phyloP scores from a whole-genome alignment of 768 basidiomycete genomes.

The Xerocomellus amylosporus region DNA sequence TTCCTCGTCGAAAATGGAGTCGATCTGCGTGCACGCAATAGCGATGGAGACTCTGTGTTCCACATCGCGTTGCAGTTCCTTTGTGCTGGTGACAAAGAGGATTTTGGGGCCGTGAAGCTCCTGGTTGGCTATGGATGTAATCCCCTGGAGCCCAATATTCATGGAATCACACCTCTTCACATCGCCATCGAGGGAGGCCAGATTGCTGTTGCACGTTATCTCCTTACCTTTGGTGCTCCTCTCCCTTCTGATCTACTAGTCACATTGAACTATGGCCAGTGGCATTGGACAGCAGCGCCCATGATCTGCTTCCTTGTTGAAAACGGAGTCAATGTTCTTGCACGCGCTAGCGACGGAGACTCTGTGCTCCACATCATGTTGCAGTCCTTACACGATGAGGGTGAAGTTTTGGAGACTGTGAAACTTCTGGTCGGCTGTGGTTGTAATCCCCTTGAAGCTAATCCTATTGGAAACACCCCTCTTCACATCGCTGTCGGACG shows the following conservation, averaged over 20 bases:
- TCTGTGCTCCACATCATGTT: background rate
- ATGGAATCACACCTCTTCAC: background rate
- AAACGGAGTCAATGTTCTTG: background rate
- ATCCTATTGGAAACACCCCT: background rate
- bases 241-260: background rate
- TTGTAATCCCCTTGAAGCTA: background rate
- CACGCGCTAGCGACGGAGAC: no score
- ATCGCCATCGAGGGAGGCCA: background rate
- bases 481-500: background rate
- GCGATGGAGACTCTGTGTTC: background rate
- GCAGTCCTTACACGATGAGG: no score
- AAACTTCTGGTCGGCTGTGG: background rate
- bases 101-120: background rate
- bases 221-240: background rate
- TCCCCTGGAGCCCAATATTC: background rate
- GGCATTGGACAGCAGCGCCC: background rate
- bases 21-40: no score
- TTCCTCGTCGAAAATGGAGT: background rate
- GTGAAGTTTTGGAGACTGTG: background rate
- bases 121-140: background rate
- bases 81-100: fast-evolving
- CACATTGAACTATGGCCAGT: background rate
- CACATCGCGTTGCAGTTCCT: background rate
- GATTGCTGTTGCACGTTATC: background rate
- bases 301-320: background rate